These are phyloP conservation scores for Isatis tinctoria DNA, from an alignment of 345 rosid species.

Conservation along the genomic window DNA sequence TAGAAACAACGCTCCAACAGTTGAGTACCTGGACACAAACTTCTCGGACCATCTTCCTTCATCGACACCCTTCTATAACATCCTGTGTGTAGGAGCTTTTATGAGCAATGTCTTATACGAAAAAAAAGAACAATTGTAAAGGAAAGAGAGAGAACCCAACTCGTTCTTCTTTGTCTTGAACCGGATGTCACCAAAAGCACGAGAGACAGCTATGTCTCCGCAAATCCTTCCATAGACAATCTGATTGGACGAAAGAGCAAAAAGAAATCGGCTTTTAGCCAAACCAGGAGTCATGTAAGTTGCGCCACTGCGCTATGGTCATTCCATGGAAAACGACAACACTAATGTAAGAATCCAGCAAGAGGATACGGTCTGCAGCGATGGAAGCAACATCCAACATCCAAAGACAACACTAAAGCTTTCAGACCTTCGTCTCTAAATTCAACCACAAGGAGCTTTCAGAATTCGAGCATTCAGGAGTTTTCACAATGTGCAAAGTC, in stretches of 20 bases:
- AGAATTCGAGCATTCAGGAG: too few relatives aligned
- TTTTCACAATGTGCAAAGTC: too few relatives aligned
- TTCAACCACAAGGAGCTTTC: too few relatives aligned
- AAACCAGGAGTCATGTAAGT: background rate
- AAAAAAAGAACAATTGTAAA: background rate
- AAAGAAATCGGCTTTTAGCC: background rate
- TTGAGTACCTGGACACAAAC: conserved; percentile 67
- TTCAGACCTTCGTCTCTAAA: too few relatives aligned
- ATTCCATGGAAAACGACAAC: too few relatives aligned
- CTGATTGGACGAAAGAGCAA: conserved; percentile 30
- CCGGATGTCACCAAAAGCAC: conserved; percentile 90
- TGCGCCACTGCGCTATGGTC: too few relatives aligned
- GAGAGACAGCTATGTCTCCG: conserved; percentile 90
- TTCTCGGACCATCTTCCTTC: conserved; percentile 92
- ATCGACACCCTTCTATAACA: conserved; percentile 81
- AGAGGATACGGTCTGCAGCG: too few relatives aligned
- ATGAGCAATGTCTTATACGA: conserved; percentile 7
- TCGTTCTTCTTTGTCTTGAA: conserved; percentile 85
- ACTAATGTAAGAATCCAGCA: too few relatives aligned
- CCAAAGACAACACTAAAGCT: too few relatives aligned
- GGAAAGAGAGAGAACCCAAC: conserved; percentile 43
- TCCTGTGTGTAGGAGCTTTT: conserved; percentile 41
- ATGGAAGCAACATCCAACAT: too few relatives aligned
- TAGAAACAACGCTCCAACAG: background rate
- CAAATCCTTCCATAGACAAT: conserved; percentile 89